Conservation (phyloP, 2,329 filamentous ascomycete species). For the Aspergillus fischeri region DNA sequence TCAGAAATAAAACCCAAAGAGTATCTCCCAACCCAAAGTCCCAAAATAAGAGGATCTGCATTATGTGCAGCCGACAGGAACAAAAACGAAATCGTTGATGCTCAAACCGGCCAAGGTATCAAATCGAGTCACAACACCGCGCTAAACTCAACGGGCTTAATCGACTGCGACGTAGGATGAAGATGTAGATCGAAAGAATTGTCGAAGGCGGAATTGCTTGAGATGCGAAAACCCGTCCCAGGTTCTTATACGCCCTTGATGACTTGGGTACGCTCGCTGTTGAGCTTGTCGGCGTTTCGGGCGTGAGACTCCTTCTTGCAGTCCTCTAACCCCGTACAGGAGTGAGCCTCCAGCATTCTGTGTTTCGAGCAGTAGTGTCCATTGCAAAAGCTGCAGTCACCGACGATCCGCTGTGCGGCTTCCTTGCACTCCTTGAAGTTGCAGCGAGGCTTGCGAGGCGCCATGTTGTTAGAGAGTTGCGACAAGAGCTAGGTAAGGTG, state of each 20-base stretch:
- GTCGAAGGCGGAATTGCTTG: background rate
- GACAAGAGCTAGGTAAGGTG: constrained; percentile 3
- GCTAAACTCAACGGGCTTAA: constrained; percentile 25
- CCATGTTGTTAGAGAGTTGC: constrained; percentile 26
- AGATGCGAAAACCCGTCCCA: background rate
- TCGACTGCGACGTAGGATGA: constrained; percentile 10
- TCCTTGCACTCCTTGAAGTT: constrained; percentile 85
- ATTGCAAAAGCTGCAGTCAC: constrained; percentile 91
- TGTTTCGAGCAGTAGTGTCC: constrained; percentile 96
- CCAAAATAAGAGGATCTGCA: constrained; percentile 1
- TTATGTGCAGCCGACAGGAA: background rate
- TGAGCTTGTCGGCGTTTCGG: constrained; percentile 86
- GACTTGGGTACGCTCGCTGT: constrained; percentile 87
- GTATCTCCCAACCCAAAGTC: constrained; percentile 11
- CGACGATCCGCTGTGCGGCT: constrained; percentile 85
- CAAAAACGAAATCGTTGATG: background rate
- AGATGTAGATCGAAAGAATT: constrained; percentile 8
- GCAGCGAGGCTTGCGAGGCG: constrained; percentile 65
- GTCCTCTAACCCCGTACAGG: constrained; percentile 87
- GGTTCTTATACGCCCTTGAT: constrained; percentile 76
- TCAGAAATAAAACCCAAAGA: constrained; percentile 1
- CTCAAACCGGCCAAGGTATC: background rate
- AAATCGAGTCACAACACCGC: constrained; percentile 24
- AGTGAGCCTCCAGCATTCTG: constrained; percentile 87
- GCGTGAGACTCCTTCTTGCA: constrained; percentile 98